Evolutionary conservation across 2,329 filamentous ascomycete genomes (phyloP).

Genomic region (Diaporthe velutina): DNA sequence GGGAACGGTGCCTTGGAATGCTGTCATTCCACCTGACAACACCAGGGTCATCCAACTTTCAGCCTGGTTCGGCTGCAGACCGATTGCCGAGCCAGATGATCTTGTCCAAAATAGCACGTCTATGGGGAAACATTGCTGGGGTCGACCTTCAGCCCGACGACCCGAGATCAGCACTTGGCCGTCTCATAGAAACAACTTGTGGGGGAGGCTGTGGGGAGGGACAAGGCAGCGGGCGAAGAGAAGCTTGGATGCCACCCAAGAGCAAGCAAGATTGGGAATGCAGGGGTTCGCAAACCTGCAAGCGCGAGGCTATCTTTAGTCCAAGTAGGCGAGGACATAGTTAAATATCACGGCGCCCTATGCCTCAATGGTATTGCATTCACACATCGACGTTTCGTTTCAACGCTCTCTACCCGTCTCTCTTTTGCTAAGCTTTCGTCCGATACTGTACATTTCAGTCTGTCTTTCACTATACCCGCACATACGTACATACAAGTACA

Average conservation of each 20-base stretch:
- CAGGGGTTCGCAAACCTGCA: not conserved
- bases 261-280: not conserved
- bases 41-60: not conserved
- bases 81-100: constrained; percentile 11
- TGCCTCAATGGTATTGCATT: not conserved
- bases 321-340: not conserved
- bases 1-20: not conserved
- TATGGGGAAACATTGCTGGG: not conserved
- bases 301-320: constrained; percentile 25
- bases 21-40: not conserved
- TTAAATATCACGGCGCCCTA: constrained; percentile 9
- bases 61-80: not conserved
- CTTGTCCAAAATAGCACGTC: not conserved
- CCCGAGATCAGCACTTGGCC: constrained; percentile 1
- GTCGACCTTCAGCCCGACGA: not conserved
- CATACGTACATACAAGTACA: not conserved
- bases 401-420: constrained; percentile 14
- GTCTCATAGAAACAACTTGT: constrained; percentile 14
- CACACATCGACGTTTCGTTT: constrained; percentile 1
- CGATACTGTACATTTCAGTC: not conserved
- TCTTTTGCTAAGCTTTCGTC: constrained; percentile 23
- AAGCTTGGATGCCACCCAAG: constrained; percentile 15
- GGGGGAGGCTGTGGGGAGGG: not conserved
- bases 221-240: not conserved
- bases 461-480: constrained; percentile 8